phyloP scores from a whole-genome alignment of 805 yeast genomes.

The Yamadazyma phyllophila region DNA sequence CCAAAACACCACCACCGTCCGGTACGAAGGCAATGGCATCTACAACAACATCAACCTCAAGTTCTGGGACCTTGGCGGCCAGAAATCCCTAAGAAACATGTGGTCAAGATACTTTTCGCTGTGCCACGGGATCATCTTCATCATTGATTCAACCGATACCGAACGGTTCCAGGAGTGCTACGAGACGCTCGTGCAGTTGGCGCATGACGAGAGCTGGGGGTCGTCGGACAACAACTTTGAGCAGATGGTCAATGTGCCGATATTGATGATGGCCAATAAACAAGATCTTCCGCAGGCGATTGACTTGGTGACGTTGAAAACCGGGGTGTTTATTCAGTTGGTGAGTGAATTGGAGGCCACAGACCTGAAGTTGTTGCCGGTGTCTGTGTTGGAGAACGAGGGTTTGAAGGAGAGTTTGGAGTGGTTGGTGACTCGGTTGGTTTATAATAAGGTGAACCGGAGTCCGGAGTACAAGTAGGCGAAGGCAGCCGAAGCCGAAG shows the following conservation, averaged over 20 bases:
- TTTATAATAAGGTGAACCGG: conserved; percentile 59
- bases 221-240: conserved; percentile 17
- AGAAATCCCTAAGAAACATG: conserved; percentile 73
- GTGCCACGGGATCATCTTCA: conserved; percentile 89
- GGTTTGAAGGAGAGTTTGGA: conserved; percentile 87
- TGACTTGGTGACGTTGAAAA: conserved; percentile 60
- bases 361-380: conserved; percentile 85
- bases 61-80: conserved; percentile 98
- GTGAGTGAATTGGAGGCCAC: conserved; percentile 84
- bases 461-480: conserved; percentile 50
- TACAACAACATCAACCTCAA: conserved; percentile 55
- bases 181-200: conserved; percentile 52
- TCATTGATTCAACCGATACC: conserved; percentile 88
- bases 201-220: conserved; percentile 44
- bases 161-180: conserved; percentile 81
- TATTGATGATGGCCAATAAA: conserved; percentile 92
- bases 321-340: conserved; percentile 76
- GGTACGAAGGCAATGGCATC: conserved; percentile 22
- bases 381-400: conserved; percentile 78
- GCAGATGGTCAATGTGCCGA: conserved; percentile 64
- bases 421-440: conserved; percentile 77
- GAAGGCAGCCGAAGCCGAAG: not conserved
- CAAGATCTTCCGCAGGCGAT: conserved; percentile 65
- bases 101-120: conserved; percentile 86
- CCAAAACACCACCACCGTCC: conserved; percentile 63